Evolutionary conservation across 192 early-diverging fungal species (phyloP).

Genomic region (Powellomyces hirtus): DNA sequence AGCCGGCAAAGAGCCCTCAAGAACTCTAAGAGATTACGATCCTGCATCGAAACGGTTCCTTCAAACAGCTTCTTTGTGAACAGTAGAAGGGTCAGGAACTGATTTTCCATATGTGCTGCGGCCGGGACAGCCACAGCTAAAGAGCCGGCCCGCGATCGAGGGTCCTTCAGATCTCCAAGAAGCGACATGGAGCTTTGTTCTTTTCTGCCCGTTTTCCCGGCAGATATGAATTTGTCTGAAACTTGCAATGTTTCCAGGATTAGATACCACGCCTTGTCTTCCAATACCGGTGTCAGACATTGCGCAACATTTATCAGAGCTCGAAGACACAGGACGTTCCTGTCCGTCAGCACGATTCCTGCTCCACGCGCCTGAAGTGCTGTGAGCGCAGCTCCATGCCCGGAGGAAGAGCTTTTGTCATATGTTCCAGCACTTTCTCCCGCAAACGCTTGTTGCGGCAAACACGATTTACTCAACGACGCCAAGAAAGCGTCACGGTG

Average conservation of each 20-base stretch:
- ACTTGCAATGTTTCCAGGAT: slow-evolving; percentile 86
- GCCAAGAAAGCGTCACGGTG: slow-evolving; percentile 85
- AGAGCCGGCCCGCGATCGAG: slow-evolving; percentile 14
- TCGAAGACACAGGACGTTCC: slow-evolving; percentile 76
- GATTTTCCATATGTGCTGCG: slow-evolving; percentile 27
- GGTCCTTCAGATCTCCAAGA: slow-evolving; percentile 21
- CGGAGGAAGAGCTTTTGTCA: background rate
- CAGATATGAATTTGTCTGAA: slow-evolving; percentile 73
- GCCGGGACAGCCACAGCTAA: background rate
- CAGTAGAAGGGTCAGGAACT: slow-evolving; percentile 23
- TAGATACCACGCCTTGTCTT: slow-evolving; percentile 77
- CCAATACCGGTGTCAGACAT: slow-evolving; percentile 71
- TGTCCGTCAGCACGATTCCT: slow-evolving; percentile 54
- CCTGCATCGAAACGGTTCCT: slow-evolving; percentile 55
- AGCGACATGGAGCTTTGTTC: slow-evolving; percentile 34
- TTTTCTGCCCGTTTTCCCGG: slow-evolving; percentile 44
- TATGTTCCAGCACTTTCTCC: background rate
- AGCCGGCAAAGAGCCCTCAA: slow-evolving; percentile 65
- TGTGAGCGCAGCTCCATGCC: background rate
- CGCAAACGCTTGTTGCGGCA: slow-evolving; percentile 48
- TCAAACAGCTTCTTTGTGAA: slow-evolving; percentile 70
- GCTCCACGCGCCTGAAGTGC: background rate
- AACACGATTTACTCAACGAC: slow-evolving; percentile 78
- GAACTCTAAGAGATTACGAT: slow-evolving; percentile 63
- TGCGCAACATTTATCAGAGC: slow-evolving; percentile 69